A percentile compares a stretch with the other conserved stretches of the same genome.
phyloP scores from a whole-genome alignment of 345 rosid species.

The Pistacia atlantica region DNA sequence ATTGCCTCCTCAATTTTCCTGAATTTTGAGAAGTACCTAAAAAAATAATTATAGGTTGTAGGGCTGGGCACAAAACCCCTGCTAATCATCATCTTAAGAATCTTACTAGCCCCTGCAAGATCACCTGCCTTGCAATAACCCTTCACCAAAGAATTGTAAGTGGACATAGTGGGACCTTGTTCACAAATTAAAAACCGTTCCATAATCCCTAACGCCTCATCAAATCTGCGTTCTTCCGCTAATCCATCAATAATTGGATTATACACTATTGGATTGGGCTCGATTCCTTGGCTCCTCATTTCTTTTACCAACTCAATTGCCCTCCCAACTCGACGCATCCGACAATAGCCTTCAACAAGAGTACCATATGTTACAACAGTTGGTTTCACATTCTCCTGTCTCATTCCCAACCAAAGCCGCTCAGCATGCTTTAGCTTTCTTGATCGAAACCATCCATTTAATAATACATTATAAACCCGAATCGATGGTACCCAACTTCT shows the following conservation, averaged over 20 bases:
- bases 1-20: slow-evolving; percentile 72
- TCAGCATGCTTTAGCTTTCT: slow-evolving; percentile 73
- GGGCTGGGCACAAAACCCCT: slow-evolving; percentile 68
- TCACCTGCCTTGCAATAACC: slow-evolving; percentile 77
- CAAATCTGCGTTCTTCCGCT: slow-evolving; percentile 72
- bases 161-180: slow-evolving; percentile 68
- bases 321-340: slow-evolving; percentile 62
- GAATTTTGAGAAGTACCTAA: slow-evolving; percentile 58
- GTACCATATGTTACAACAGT: slow-evolving; percentile 77
- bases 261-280: slow-evolving; percentile 57
- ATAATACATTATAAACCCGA: slow-evolving; percentile 60
- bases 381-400: slow-evolving; percentile 50
- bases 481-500: slow-evolving; percentile 57
- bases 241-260: slow-evolving; percentile 80
- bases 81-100: slow-evolving; percentile 75
- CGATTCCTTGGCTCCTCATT: slow-evolving; percentile 66
- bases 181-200: slow-evolving; percentile 65
- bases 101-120: slow-evolving; percentile 65
- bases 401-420: slow-evolving; percentile 73
- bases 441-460: slow-evolving; percentile 84
- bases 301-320: slow-evolving; percentile 67
- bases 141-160: slow-evolving; percentile 81
- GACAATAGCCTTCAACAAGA: slow-evolving; percentile 79
- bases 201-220: slow-evolving; percentile 69
- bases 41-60: slow-evolving; percentile 78